Evolutionary conservation across 2,329 filamentous ascomycete species (phyloP), one percentile per base, ranked within the genome.

Genomic region (Graphiopsis chlorocephala): DNA sequence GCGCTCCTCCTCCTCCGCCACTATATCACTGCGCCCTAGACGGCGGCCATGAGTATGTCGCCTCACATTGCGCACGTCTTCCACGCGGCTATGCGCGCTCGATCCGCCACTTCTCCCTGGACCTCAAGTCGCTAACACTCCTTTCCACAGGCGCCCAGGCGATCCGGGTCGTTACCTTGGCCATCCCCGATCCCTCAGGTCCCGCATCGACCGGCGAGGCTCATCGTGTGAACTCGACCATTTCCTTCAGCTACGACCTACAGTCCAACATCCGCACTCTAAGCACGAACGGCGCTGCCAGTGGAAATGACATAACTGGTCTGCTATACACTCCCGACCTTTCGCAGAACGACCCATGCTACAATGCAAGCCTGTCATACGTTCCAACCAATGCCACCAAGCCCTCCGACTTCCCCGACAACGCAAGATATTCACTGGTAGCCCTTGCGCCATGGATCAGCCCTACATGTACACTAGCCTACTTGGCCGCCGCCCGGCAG

Each of bases 391-490:
- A 95, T 75, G 91, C 88, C 63, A 96, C 92, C 14, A 86, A 89
- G 17, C 84, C 86, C 70, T 76, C 78, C n/a, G 84, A 95, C 72
- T 85, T 97, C 17, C 82, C 84, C 0, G 84, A 84, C 57, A 75
- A 76, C 23, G 87, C 90, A 69, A 38, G 55, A 58, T 92, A 91
- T 75, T 87, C 89, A 63, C 82, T 93, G 60, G 86, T 97, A 70
- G 93, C 90, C 29, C 80, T 97, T 61, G 93, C 92, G 26, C 94
- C 94, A 29, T 98, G 94, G 93, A 87, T 92, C 71, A 90, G 84
- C 67, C 80, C 84, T 8, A 80, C 86, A 28, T 99, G 94, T 74
- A 90, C 91, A 14, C 78, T 83, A 63, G 85, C 89, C 52, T 97
- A 92, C 74, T 83, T 98, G 55, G 78, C 83, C 20, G 79, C 81